These are phyloP conservation scores for Raddia guianensis DNA, from an alignment of 176 grass and related monocot species.

Conservation along the genomic window DNA sequence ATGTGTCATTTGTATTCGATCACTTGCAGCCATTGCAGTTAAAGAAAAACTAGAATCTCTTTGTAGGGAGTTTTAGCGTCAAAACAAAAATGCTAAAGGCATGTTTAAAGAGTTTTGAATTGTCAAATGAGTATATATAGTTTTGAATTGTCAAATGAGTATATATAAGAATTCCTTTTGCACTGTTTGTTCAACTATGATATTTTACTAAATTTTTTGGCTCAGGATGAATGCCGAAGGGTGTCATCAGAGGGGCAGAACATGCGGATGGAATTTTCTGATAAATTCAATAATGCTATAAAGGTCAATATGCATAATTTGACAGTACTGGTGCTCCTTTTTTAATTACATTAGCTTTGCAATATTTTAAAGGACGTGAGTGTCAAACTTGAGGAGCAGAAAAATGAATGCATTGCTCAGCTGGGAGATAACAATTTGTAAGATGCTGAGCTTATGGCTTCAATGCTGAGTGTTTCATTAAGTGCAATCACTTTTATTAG, in stretches of 20 bases:
- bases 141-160: too few relatives aligned
- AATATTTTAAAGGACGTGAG: slow-evolving; percentile 65
- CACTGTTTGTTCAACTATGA: slow-evolving; percentile 38
- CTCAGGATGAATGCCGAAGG: slow-evolving; percentile 85
- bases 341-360: slow-evolving; percentile 32
- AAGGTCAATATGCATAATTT: slow-evolving; percentile 57
- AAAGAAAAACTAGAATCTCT: slow-evolving; percentile 93
- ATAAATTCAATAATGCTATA: slow-evolving; percentile 92
- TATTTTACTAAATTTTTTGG: slow-evolving; percentile 44
- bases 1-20: slow-evolving; percentile 30
- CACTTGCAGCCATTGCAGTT: slow-evolving; percentile 70
- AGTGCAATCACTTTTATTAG: background rate
- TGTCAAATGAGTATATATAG: too few relatives aligned
- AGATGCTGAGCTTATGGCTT: slow-evolving; percentile 48
- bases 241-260: slow-evolving; percentile 85
- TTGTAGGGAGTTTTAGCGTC: slow-evolving; percentile 88
- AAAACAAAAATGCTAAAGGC: slow-evolving; percentile 98
- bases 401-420: slow-evolving; percentile 81
- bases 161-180: slow-evolving; percentile 15
- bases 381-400: slow-evolving; percentile 91
- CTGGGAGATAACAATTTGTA: slow-evolving; percentile 90
- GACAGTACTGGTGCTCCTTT: slow-evolving; percentile 17
- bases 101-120: slow-evolving; percentile 28
- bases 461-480: slow-evolving; percentile 34
- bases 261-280: slow-evolving; percentile 82